Base-by-base conservation (phyloP, 176 grass and related monocot genomes). In the Oryza meyeriana region DNA sequence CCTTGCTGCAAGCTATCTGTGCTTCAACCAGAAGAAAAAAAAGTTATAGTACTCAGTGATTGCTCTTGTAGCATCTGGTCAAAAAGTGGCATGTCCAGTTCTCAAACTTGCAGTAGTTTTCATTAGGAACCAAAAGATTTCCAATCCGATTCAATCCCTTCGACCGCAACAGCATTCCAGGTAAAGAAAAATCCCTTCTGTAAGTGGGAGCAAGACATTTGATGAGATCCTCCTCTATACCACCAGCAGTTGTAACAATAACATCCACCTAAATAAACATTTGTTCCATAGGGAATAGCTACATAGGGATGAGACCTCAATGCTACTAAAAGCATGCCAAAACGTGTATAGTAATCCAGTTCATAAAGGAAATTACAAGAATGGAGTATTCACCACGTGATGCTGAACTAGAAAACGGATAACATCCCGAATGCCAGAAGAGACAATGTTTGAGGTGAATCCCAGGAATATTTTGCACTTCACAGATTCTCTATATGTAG, bases 101-200 rank as follows among this genome's bases (percentile, higher is more conserved):
- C 67, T 98, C 95, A 93, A 98, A 98, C 79, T 98, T 98, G 86
- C 95, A 98, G 32, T 98, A 98, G 78, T 98, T 98, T 74, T 93
- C 95, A 95, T 98, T 95, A 3, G 95, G 95, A 45, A 95, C 95
- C 79, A 98, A 75, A n/a, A 95, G 75, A 80, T 95, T 98, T 58
- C 95, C 92, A 76, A 98, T 98, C 24, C 92, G 90, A 78, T 98
- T 98, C 67, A 98, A 77, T 66, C 92, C 95, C 83, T 98, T 98
- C 40, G 95, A 98, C 62, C 95, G 90, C n/a, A 98, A 33, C 11
- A 86, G 63, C 39, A 44, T 68, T 66, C 95, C 95, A 45, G 92
- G 88, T 78, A 95, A 83, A 83, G 92, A 95, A 86, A 98, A 98
- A 14, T 95, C 90, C 71, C 95, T 92, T 87, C 84, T 79, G 72